Conservation (phyloP, 495 filamentous ascomycete genomes). For the Zalerion maritima region DNA sequence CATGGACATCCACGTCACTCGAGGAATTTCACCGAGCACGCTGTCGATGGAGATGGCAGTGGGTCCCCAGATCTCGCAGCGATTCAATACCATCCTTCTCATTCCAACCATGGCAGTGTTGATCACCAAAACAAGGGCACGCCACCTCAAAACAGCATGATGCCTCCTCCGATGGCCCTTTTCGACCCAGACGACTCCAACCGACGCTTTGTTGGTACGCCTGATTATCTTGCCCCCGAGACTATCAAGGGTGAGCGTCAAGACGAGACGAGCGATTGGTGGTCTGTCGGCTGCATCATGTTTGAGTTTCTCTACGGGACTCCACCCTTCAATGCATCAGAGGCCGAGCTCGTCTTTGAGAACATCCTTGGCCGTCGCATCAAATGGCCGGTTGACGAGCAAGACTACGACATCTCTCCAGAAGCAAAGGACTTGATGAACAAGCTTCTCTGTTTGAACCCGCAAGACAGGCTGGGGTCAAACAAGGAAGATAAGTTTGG, state of each 20-base stretch:
- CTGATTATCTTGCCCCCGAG: slow-evolving; percentile 93
- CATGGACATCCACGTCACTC: too few relatives aligned
- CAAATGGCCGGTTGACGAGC: slow-evolving; percentile 64
- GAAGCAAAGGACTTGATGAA: slow-evolving; percentile 93
- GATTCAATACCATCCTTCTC: slow-evolving; percentile 47
- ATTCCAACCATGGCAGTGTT: slow-evolving; percentile 39
- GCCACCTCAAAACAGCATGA: slow-evolving; percentile 66
- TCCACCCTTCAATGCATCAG: slow-evolving; percentile 83
- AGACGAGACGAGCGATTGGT: slow-evolving; percentile 98
- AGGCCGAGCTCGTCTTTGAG: slow-evolving; percentile 89
- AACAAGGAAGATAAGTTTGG: slow-evolving; percentile 67
- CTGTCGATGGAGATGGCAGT: slow-evolving; percentile 34
- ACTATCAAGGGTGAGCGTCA: slow-evolving; percentile 90
- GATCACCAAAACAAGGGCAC: slow-evolving; percentile 25
- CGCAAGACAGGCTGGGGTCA: slow-evolving; percentile 63
- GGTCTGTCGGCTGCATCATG: slow-evolving; percentile 93
- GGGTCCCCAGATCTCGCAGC: slow-evolving; percentile 58
- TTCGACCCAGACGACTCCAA: slow-evolving; percentile 92
- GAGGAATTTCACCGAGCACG: too few relatives aligned
- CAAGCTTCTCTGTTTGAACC: slow-evolving; percentile 69
- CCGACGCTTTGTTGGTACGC: slow-evolving; percentile 88
- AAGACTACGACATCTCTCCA: slow-evolving; percentile 55
- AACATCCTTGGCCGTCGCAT: slow-evolving; percentile 85
- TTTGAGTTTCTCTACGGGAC: slow-evolving; percentile 91
- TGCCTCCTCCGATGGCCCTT: slow-evolving; percentile 86